Evolutionary conservation across 1,284 basidiomycete genomes (phyloP).

Genomic region (Kalmanozyma brasiliensis): DNA sequence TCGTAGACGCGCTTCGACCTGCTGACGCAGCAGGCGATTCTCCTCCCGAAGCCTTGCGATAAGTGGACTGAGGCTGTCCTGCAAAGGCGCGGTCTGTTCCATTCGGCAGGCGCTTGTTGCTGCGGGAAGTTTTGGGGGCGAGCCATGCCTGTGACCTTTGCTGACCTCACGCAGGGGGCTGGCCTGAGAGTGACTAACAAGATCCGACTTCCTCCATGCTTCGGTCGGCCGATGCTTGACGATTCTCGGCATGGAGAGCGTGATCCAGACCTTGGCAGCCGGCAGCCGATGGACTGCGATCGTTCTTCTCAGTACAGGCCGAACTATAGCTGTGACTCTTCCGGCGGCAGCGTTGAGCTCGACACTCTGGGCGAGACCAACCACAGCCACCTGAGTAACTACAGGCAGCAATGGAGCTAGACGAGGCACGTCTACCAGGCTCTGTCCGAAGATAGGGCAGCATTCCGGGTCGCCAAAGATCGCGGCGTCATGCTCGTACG

Average conservation of each 20-base stretch:
- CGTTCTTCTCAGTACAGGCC: conserved; percentile 16
- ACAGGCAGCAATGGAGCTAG: conserved; percentile 27
- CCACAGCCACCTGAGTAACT: conserved; percentile 24
- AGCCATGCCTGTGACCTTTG: no score
- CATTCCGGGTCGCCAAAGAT: conserved; percentile 8
- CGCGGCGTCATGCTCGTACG: no score
- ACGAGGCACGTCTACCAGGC: conserved; percentile 19
- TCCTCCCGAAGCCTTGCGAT: conserved; percentile 10
- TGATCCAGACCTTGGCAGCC: conserved; percentile 29
- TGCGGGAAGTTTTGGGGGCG: no score
- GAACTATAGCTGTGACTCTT: conserved; percentile 14
- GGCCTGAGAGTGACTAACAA: no score
- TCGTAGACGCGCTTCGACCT: conserved; percentile 4
- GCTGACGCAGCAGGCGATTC: conserved; percentile 9
- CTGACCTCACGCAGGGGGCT: background rate
- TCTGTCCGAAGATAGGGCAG: conserved; percentile 13
- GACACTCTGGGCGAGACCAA: conserved; percentile 21
- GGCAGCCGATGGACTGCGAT: background rate
- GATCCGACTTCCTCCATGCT: no score
- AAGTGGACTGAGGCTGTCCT: conserved; percentile 11
- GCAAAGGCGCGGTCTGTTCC: background rate
- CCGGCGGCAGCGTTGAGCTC: conserved; percentile 3
- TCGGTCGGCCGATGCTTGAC: background rate
- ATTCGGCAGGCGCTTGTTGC: no score
- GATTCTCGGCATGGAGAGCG: conserved; percentile 1